These are phyloP conservation scores for Colletotrichum sp. DNA, from an alignment of 2,329 filamentous ascomycete species.

Conservation along the genomic window DNA sequence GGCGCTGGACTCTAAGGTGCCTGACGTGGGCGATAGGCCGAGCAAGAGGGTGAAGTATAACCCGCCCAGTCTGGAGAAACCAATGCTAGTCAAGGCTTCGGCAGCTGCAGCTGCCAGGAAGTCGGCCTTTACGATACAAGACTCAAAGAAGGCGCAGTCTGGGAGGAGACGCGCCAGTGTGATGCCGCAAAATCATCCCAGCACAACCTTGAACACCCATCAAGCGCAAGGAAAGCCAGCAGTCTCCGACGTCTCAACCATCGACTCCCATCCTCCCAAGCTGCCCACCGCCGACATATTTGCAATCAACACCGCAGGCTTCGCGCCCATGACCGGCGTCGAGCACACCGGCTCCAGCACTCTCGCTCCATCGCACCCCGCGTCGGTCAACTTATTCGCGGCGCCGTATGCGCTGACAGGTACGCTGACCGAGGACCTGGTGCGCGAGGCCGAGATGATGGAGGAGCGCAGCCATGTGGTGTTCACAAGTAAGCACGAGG, in stretches of 20 bases:
- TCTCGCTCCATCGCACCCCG: not conserved
- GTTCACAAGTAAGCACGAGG: fast-evolving
- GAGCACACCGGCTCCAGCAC: not conserved
- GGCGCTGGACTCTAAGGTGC: not conserved
- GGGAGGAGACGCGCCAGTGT: not conserved
- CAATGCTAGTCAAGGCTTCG: not conserved
- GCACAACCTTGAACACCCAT: not conserved
- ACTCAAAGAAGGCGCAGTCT: not conserved
- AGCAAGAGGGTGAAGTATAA: not conserved
- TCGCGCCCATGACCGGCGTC: not conserved
- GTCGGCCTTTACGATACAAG: not conserved
- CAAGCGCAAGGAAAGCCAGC: not conserved
- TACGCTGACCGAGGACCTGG: not conserved
- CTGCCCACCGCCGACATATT: not conserved
- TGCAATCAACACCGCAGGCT: not conserved
- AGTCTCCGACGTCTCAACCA: not conserved
- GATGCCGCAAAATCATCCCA: not conserved
- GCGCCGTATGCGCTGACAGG: not conserved
- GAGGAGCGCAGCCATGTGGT: not conserved
- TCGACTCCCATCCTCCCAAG: not conserved
- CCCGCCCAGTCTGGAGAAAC: not conserved
- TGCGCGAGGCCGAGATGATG: not conserved
- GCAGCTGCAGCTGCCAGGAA: not conserved
- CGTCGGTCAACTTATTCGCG: not conserved
- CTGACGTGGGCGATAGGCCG: not conserved